Evolutionary conservation across 352 stramenopile genomes (phyloP), one percentile per base, ranked within the genome.

Genomic region (Peronospora belbahrii): DNA sequence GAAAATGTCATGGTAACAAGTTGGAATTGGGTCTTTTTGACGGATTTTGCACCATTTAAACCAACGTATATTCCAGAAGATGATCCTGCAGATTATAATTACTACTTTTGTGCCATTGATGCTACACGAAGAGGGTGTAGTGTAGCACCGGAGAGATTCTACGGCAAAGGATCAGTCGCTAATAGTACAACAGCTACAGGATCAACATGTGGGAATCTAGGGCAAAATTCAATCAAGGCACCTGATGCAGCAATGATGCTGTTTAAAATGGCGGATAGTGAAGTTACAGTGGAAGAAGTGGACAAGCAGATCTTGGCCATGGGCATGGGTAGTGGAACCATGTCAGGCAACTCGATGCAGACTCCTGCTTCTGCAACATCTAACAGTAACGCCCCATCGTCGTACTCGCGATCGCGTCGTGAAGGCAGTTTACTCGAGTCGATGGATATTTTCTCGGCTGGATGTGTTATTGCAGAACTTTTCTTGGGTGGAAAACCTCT

Each of bases 371-470:
- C 40, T 14, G 24, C 22, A 8, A 35, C 57, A 11, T 64, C 48
- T 13, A 59, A 57, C 42, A 47, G 53, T 31, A 63, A 43, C n/a
- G 48, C 51, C 4, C 45, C 52, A 18, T 56, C 64, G 3, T 74
- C 64, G 4, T 74, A 70, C 39, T 68, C 65, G 35, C 57, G 69
- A 3, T 65, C 51, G 14, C 72, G 69, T 34, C 67, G 71, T 4
- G 74, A 88, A 53, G 76, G 81, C 6, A 77, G 56, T 39, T 66
- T 92, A 28, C 53, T 80, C 1, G 70, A 88, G 33, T 94, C 89
- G 8, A 98, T 98, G 94, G 97, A 99, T 70, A 93, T 99, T 37
- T 99, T 99, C 68, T 98, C 95, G 30, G 75, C 95, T 7, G 96
- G 96, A 7, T 99, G 97, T 67, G 89, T 98, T 3, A 97, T 99